Conservation (phyloP, 768 basidiomycete genomes). For the Trametes punicea region DNA sequence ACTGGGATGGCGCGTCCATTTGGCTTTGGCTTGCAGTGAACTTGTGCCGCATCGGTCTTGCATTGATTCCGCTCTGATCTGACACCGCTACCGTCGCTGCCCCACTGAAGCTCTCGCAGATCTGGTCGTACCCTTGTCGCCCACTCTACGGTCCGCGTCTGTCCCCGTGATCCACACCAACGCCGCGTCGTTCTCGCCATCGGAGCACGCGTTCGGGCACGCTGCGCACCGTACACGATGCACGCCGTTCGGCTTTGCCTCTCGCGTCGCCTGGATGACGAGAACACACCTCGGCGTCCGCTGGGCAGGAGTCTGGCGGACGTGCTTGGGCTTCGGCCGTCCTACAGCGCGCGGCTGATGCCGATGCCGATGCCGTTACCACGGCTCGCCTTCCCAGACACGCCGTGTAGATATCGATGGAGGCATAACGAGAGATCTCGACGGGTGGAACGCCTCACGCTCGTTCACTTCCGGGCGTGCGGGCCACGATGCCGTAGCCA, state of each 20-base stretch:
- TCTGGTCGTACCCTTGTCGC: not conserved
- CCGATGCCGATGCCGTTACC: not conserved
- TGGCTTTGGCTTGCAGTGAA: not conserved
- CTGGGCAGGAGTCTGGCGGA: conserved; percentile 3
- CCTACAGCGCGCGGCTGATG: not conserved
- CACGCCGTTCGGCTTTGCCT: not conserved
- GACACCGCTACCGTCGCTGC: not conserved
- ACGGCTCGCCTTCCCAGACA: not conserved
- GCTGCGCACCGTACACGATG: not conserved
- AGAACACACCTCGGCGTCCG: not conserved
- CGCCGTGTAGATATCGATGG: conserved; percentile 1
- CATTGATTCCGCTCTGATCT: not conserved
- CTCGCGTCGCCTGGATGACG: not conserved
- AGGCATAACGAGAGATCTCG: not conserved
- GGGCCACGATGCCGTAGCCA: not conserved
- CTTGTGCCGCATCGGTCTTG: not conserved
- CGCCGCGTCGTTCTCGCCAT: not conserved
- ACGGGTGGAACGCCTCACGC: not conserved
- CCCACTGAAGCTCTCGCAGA: not conserved
- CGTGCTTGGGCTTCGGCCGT: not conserved
- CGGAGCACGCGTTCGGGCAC: not conserved
- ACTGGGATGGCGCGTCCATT: not conserved
- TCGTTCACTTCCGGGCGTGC: not conserved
- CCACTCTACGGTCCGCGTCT: too few species aligned
- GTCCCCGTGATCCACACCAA: not conserved